A percentile compares a stretch with the other conserved stretches of the same genome.
phyloP scores from a whole-genome alignment of 1,139 yeast species.

The Yamadazyma sp. region DNA sequence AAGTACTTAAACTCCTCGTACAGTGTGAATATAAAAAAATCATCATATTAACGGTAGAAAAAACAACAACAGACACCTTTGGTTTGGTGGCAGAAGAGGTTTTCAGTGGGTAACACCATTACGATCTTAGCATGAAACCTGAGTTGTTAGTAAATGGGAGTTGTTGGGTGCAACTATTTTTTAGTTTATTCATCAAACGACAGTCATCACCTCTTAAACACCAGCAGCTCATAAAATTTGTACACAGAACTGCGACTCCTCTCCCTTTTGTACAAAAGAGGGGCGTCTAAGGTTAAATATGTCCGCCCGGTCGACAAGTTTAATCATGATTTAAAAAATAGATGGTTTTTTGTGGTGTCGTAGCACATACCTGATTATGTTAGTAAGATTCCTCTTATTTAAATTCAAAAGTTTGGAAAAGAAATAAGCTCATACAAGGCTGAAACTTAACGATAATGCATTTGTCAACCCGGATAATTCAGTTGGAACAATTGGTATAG shows the following conservation, averaged over 20 bases:
- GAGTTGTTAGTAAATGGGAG: slow-evolving; percentile 7
- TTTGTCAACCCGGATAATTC: slow-evolving; percentile 73
- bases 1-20: slow-evolving; percentile 51
- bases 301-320: slow-evolving; percentile 82
- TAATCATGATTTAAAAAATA: slow-evolving; percentile 45
- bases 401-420: no score
- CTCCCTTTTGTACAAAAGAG: slow-evolving; percentile 45
- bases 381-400: slow-evolving; percentile 2
- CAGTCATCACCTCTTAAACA: slow-evolving; percentile 58
- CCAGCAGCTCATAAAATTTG: slow-evolving; percentile 59
- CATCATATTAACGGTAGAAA: slow-evolving; percentile 39
- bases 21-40: slow-evolving; percentile 62
- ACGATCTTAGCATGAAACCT: neutral
- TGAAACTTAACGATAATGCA: slow-evolving; percentile 80
- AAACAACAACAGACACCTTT: neutral
- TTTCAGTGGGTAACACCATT: neutral
- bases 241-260: slow-evolving; percentile 72
- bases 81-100: neutral
- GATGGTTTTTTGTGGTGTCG: no score
- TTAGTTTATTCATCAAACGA: slow-evolving; percentile 16
- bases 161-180: neutral
- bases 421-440: slow-evolving; percentile 71
- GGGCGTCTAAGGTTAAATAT: slow-evolving; percentile 50
- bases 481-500: slow-evolving; percentile 83
- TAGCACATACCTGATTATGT: slow-evolving; percentile 4